phyloP scores from a whole-genome alignment of 441 rosid species.

The Manihot esculenta region DNA sequence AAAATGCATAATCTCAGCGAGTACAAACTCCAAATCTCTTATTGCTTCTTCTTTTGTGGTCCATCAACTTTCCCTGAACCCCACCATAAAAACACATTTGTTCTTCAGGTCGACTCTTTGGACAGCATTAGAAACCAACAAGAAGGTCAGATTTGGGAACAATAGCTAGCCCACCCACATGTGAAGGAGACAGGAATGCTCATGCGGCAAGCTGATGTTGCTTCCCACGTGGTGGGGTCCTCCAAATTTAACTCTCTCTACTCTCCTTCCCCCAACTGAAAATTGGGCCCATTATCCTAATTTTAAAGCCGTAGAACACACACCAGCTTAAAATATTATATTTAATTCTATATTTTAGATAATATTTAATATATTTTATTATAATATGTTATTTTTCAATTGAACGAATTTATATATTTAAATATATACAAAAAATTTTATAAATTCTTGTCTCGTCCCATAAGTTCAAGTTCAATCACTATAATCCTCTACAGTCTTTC shows the following conservation, averaged over 20 bases:
- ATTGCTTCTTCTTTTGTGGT: neutral
- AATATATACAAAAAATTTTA: no score
- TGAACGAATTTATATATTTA: no score
- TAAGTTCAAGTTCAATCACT: no score
- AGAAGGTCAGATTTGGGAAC: neutral
- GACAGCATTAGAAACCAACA: neutral
- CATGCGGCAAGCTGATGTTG: conserved; percentile 7
- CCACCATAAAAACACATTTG: no score
- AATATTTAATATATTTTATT: no score
- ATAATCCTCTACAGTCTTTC: no score
- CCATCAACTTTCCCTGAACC: no score
- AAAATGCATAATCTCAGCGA: neutral
- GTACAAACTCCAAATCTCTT: no score
- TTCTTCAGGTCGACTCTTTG: neutral
- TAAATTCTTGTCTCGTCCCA: no score
- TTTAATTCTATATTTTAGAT: no score
- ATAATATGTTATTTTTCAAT: no score
- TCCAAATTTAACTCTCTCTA: neutral
- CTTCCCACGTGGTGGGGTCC: conserved; percentile 32
- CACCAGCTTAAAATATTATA: no score
- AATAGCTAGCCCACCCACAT: neutral
- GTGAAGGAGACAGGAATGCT: neutral
- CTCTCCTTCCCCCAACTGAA: neutral
- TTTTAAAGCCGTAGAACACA: neutral
- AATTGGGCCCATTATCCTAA: neutral